These are phyloP conservation scores for Astrothelium macrocarpum DNA, from an alignment of 495 filamentous ascomycete genomes.

Conservation along the genomic window DNA sequence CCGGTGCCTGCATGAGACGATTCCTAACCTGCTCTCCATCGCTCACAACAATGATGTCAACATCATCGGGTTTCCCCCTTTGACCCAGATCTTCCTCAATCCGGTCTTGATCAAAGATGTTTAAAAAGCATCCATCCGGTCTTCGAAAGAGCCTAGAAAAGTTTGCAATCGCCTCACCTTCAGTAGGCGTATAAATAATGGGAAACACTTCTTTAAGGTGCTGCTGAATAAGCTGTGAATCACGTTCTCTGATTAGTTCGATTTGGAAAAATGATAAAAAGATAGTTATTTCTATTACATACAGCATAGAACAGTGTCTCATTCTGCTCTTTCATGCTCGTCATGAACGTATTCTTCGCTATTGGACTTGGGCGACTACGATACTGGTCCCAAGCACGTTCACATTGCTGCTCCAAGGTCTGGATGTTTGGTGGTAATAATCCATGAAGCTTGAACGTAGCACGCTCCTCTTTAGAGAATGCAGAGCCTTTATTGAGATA, in stretches of 20 bases:
- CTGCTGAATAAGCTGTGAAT: constrained; percentile 46
- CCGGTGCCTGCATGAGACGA: neutral
- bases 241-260: neutral
- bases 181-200: constrained; percentile 83
- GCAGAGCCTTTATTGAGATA: too few species aligned
- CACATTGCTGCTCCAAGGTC: too few species aligned
- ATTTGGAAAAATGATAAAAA: neutral
- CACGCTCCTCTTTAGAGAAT: too few species aligned
- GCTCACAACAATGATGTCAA: constrained; percentile 85
- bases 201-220: constrained; percentile 80
- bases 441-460: too few species aligned
- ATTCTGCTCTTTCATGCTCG: constrained; percentile 73
- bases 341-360: constrained; percentile 70
- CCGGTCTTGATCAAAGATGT: constrained; percentile 47
- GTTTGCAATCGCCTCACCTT: constrained; percentile 83
- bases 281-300: constrained; percentile 35
- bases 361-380: too few species aligned
- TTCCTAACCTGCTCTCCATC: constrained; percentile 54
- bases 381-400: too few species aligned
- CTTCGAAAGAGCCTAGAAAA: constrained; percentile 70
- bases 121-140: constrained; percentile 67
- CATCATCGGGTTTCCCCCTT: constrained; percentile 61
- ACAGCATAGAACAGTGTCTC: constrained; percentile 57
- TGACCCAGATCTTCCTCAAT: constrained; percentile 54
- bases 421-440: too few species aligned